Evolutionary conservation across 75 land plant species (phyloP).

Genomic region (Picea sitchensis): DNA sequence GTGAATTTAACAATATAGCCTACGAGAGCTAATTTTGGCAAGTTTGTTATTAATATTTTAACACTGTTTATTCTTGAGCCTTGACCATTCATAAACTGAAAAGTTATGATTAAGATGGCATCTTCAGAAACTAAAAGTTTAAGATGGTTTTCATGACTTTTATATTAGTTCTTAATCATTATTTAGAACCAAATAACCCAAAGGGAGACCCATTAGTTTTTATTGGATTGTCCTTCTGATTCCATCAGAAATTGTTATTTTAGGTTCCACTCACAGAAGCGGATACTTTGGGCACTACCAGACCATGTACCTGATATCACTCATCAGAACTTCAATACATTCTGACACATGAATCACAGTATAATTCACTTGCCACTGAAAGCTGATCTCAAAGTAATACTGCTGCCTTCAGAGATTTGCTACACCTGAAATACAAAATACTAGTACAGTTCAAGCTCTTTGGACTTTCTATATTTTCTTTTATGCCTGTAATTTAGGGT

Average conservation of each 20-base stretch:
- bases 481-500: constrained; percentile 7
- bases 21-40: no score
- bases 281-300: constrained; percentile 12
- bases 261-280: constrained; percentile 6
- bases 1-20: no score
- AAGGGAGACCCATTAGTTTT: not conserved
- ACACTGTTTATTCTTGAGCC: no score
- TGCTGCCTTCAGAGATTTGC: constrained; percentile 11
- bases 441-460: constrained; percentile 13
- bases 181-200: not conserved
- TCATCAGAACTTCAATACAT: constrained; percentile 10
- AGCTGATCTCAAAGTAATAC: constrained; percentile 11
- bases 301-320: constrained; percentile 11
- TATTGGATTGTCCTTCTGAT: not conserved
- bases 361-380: constrained; percentile 13
- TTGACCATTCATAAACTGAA: not conserved
- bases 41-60: no score
- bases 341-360: constrained; percentile 12
- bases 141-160: not conserved
- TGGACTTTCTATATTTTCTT: constrained; percentile 9
- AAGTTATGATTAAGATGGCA: not conserved
- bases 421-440: constrained; percentile 11
- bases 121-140: not conserved
- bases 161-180: no score
- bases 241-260: constrained; percentile 9